These are phyloP conservation scores for Colletotrichum sp. DNA, from an alignment of 2,329 filamentous ascomycete genomes.

Conservation along the genomic window DNA sequence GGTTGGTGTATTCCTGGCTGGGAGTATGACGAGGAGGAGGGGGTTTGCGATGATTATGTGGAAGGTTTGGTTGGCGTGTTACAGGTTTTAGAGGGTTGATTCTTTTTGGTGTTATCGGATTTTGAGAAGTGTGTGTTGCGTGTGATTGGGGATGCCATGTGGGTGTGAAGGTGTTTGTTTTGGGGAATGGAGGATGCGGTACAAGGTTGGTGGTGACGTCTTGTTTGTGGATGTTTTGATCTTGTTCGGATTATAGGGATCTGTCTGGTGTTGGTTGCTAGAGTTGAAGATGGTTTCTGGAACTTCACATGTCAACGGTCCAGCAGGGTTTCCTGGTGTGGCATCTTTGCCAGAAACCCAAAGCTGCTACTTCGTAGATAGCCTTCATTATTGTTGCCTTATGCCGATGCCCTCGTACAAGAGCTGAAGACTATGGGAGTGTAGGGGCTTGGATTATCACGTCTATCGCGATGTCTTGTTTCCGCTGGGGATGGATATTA, in stretches of 20 bases:
- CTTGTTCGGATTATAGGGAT: not conserved
- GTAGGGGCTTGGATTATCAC: fast-evolving
- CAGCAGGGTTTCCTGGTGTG: not conserved
- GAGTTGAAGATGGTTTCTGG: not conserved
- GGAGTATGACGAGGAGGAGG: not conserved
- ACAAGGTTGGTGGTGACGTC: not conserved
- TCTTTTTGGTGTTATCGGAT: not conserved
- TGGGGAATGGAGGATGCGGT: not conserved
- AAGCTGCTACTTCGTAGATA: not conserved
- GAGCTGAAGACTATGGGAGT: not conserved
- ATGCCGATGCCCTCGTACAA: not conserved
- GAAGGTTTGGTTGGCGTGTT: not conserved
- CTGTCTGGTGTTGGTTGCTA: not conserved
- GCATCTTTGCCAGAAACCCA: not conserved
- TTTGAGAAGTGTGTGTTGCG: not conserved
- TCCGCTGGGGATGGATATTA: not conserved
- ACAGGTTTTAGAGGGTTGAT: not conserved
- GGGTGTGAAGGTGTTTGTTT: not conserved
- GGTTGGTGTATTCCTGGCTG: not conserved
- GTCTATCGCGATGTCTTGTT: not conserved
- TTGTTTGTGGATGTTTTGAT: not conserved
- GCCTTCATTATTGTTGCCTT: not conserved
- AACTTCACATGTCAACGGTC: not conserved
- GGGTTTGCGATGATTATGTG: not conserved
- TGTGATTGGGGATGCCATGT: not conserved